Conservation (phyloP, 208 protist genomes). For the Trypanosoma scelopori region DNA sequence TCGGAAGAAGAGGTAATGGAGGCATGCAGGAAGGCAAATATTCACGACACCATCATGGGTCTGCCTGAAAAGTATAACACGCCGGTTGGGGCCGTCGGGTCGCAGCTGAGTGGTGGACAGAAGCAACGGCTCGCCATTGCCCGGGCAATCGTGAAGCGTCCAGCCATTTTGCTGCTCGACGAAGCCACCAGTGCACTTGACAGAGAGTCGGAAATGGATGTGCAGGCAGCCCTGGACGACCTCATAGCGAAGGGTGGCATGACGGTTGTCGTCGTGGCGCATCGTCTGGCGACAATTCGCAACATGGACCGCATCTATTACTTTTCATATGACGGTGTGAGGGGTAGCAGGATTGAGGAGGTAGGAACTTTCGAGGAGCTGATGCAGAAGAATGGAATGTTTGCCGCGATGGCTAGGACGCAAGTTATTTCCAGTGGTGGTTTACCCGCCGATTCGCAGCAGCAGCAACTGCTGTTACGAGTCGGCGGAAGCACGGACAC, state of each 20-base stretch:
- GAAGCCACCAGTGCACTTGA: constrained; percentile 92
- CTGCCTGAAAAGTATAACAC: constrained; percentile 87
- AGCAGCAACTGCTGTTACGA: too few species aligned
- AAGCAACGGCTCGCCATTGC: constrained; percentile 92
- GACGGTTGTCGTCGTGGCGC: constrained; percentile 90
- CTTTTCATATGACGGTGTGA: constrained; percentile 56
- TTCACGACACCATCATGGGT: constrained; percentile 83
- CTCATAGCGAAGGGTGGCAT: constrained; percentile 62
- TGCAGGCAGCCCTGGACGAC: constrained; percentile 69
- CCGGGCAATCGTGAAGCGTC: constrained; percentile 69
- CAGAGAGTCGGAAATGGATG: constrained; percentile 83
- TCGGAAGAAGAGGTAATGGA: constrained; percentile 68
- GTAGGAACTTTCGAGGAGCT: constrained; percentile 63
- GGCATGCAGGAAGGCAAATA: constrained; percentile 69
- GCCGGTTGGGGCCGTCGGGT: constrained; percentile 75
- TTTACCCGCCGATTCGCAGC: constrained; percentile 7
- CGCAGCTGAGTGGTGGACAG: constrained; percentile 87
- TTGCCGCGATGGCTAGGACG: constrained; percentile 67
- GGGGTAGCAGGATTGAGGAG: constrained; percentile 58
- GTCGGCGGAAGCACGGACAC: constrained; percentile 7
- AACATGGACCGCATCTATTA: constrained; percentile 89
- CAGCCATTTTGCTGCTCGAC: constrained; percentile 85
- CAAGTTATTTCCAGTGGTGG: constrained; percentile 34
- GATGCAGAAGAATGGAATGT: constrained; percentile 44
- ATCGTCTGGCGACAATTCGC: constrained; percentile 87